phyloP scores from a whole-genome alignment of 805 yeast genomes.

The Starmerella geochares region DNA sequence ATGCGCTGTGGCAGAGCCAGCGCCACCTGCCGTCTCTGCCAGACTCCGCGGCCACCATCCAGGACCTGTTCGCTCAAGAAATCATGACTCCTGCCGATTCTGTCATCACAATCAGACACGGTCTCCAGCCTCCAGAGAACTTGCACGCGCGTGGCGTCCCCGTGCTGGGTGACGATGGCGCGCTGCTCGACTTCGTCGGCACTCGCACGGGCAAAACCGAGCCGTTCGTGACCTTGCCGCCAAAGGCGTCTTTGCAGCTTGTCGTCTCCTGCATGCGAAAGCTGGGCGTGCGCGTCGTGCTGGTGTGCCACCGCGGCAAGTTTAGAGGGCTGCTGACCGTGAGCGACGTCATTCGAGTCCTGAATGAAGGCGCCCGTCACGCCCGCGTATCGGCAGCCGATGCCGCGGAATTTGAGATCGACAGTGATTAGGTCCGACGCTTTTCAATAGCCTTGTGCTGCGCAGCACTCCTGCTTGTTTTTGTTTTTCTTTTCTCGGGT shows the following conservation, averaged over 20 bases:
- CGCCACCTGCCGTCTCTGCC: slow-evolving; percentile 15
- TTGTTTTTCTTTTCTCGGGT: too few species aligned
- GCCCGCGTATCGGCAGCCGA: slow-evolving; percentile 2
- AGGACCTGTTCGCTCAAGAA: slow-evolving; percentile 15
- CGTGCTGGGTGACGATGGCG: slow-evolving; percentile 14
- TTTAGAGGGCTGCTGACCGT: slow-evolving; percentile 20
- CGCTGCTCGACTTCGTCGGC: slow-evolving; percentile 13
- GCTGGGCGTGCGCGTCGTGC: slow-evolving; percentile 22
- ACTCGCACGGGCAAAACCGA: slow-evolving; percentile 16
- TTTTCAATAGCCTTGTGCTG: too few species aligned
- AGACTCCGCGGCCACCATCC: slow-evolving; percentile 9
- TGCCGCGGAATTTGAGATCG: slow-evolving; percentile 16
- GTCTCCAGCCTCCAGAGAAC: neutral
- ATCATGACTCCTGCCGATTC: slow-evolving; percentile 14
- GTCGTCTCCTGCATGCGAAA: slow-evolving; percentile 14
- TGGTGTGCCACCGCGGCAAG: slow-evolving; percentile 14
- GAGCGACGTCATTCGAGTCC: slow-evolving; percentile 15
- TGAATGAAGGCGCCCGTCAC: neutral
- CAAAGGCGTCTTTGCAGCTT: slow-evolving; percentile 16
- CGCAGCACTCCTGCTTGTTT: too few species aligned
- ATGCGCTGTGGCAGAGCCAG: slow-evolving; percentile 8
- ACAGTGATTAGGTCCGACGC: slow-evolving; percentile 2
- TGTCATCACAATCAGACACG: neutral
- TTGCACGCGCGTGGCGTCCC: slow-evolving; percentile 15
- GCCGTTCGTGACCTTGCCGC: slow-evolving; percentile 18